Evolutionary conservation across 371 early-diverging fungal genomes (phyloP), one percentile per base, ranked within the genome.

Genomic region (Lichtheimia ramosa): DNA sequence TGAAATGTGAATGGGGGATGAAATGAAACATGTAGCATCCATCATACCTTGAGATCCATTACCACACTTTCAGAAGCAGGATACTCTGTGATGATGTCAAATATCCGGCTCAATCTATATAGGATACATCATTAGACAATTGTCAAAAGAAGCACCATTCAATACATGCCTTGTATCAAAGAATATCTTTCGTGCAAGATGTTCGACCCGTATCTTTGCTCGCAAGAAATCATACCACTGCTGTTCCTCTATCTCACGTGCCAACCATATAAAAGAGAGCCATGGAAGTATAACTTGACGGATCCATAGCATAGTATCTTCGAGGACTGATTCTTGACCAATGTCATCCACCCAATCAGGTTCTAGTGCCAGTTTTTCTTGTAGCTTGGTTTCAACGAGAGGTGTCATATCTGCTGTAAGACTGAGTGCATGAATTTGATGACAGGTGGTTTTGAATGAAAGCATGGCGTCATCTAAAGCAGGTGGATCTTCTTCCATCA

Each of bases 61-160:
- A 75, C 58, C 0, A 59, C 70, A 6, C 62, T 51, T 14, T 58
- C 25, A 2, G 75, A 64, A 16, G 59, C 43, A n/a, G 79, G 79
- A 56, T 60, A 71, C 3, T 71, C 69, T 8, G 55, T 42, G 8
- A 78, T 73, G n/a, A 73, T 75, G 52, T 75, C 70, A 56, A 78
- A 75, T 3, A 78, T 61, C n/a, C 53, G 18, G 8, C 57, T 21
- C 10, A 69, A 51, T 13, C 69, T 63, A 54, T 1, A 12, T 21
- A 41, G 15, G 2, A 3, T 20, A 12, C 5, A 48, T 39, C 3
- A 42, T 39, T 51, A 25, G n/a, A 43, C 14, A 52, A 54, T n/a
- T 40, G n/a, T 34, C 5, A 18, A 5, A 25, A 25, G n/a, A 10
- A 1, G 3, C 25, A 8, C 53, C 2, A 10, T 25, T 52, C n/a